Base-by-base conservation (phyloP, 2,329 filamentous ascomycete genomes). In the Aspergillus hortae region DNA sequence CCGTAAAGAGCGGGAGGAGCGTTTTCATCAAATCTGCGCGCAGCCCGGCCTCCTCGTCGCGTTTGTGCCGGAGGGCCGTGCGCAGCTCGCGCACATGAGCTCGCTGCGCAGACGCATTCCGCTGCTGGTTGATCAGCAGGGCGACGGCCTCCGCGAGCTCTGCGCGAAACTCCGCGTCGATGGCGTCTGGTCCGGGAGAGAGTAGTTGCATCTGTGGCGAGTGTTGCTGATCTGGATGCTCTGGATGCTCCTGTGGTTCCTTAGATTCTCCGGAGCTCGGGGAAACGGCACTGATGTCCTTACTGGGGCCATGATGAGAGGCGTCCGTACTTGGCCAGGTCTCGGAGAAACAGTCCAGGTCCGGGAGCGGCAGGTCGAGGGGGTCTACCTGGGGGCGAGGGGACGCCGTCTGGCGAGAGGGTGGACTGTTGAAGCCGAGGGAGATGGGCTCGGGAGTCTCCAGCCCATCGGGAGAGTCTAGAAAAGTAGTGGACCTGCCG, bases 81-180 rank as follows among this genome's bases (percentile, higher is more conserved):
- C 65, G 65, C n/a, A 62, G 44, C 48, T 63, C 57, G 27, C 57
- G 59, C 4, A 59, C 56, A 4, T 55, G 50, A 3, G 52, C 48
- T n/a, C 65, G 54, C 42, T 58, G 57, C 6, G 52, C 41, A 4
- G 53, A 51, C 19, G 64, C 52, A 23, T 58, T 48, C 17, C 59
- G 43, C 19, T 60, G 54, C 19, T 60, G 48, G 10, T 53, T 35
- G 19, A 54, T 14, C 15, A 63, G 40, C 30, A 49, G 47, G 4
- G 47, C 46, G 11, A 46, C 9, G 12, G 58, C 33, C 12, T 52
- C 56, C 12, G 27, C 23, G 14, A 38, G 23, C 3, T n/a, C 40
- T 14, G 40, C 35, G 36, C 25, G 15, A 11, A n/a, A 41, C n/a
- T 21, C 17, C 21, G n/a, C 10, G 5, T 42, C 27, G 14, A 23